A percentile compares a stretch with the other conserved stretches of the same genome.
Evolutionary conservation across 2,329 filamentous ascomycete species (phyloP).

Genomic region (Gyromitra esculenta): DNA sequence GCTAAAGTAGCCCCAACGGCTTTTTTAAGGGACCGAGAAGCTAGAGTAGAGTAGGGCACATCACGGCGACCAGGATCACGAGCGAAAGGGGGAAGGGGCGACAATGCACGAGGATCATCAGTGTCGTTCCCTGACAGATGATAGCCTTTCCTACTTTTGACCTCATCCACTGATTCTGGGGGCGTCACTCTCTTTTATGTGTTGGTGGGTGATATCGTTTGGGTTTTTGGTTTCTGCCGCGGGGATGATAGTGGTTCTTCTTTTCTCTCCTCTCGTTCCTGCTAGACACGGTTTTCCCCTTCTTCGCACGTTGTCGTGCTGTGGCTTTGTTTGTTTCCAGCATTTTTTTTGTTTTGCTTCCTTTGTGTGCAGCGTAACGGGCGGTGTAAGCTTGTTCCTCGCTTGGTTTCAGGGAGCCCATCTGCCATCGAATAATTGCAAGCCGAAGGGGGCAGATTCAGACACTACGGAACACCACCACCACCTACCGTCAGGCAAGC

Average conservation of each 20-base stretch:
- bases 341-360: neutral
- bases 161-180: slow-evolving; percentile 5
- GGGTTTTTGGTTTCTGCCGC: slow-evolving; percentile 10
- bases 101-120: slow-evolving; percentile 30
- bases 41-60: neutral
- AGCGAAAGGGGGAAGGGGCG: slow-evolving; percentile 18
- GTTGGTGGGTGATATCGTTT: neutral
- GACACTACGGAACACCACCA: neutral
- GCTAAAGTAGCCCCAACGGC: slow-evolving; percentile 26
- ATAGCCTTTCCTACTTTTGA: neutral
- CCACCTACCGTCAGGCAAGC: too few species aligned
- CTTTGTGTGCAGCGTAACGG: slow-evolving; percentile 10
- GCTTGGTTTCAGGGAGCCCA: slow-evolving; percentile 32
- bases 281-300: neutral
- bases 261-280: neutral
- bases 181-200: slow-evolving; percentile 18
- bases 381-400: slow-evolving; percentile 26
- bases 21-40: neutral
- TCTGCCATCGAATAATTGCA: slow-evolving; percentile 6
- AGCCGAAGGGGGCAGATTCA: neutral
- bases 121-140: slow-evolving; percentile 23
- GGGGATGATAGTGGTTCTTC: neutral
- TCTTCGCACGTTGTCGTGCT: slow-evolving; percentile 22
- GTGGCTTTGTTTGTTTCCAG: slow-evolving; percentile 26
- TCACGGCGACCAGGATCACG: slow-evolving; percentile 12